Evolutionary conservation across 140 eudicot species (phyloP).

Genomic region (Oenanthe javanica): DNA sequence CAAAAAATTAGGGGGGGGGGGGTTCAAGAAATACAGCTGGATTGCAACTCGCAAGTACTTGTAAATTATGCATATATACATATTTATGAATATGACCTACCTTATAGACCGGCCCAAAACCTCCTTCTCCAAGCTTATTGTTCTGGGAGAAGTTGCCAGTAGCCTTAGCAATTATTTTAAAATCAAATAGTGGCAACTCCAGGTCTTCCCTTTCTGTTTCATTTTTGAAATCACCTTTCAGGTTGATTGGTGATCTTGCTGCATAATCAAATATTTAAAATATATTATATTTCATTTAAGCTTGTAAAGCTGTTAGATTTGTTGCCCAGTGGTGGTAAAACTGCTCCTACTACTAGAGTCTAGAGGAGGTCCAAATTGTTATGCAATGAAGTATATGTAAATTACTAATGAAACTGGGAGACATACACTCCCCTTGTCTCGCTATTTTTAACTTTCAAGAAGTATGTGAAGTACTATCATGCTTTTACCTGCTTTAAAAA

Average conservation of each 20-base stretch:
- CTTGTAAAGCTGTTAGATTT: too few relatives aligned
- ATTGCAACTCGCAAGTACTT: neutral
- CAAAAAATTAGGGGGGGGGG: neutral
- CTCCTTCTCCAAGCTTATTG: slow-evolving; percentile 4
- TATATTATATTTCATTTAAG: neutral
- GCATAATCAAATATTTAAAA: neutral
- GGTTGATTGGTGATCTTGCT: neutral
- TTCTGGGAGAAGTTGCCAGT: neutral
- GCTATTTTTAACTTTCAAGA: too few relatives aligned
- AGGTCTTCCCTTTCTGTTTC: neutral
- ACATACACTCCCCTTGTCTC: too few relatives aligned
- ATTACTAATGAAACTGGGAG: too few relatives aligned
- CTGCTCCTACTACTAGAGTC: too few relatives aligned
- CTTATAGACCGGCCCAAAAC: neutral
- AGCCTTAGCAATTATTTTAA: neutral
- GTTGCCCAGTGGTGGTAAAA: too few relatives aligned
- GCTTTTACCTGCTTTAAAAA: too few relatives aligned
- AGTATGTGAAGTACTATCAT: too few relatives aligned
- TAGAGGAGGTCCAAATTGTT: too few relatives aligned
- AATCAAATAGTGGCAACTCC: slow-evolving; percentile 5
- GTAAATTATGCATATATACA: neutral
- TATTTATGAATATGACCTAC: neutral
- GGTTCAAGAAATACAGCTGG: neutral
- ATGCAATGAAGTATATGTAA: too few relatives aligned
- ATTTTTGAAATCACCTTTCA: neutral